Evolutionary conservation across 495 filamentous ascomycete genomes (phyloP), one percentile per base, ranked within the genome.

Genomic region (Neurospora sp.): DNA sequence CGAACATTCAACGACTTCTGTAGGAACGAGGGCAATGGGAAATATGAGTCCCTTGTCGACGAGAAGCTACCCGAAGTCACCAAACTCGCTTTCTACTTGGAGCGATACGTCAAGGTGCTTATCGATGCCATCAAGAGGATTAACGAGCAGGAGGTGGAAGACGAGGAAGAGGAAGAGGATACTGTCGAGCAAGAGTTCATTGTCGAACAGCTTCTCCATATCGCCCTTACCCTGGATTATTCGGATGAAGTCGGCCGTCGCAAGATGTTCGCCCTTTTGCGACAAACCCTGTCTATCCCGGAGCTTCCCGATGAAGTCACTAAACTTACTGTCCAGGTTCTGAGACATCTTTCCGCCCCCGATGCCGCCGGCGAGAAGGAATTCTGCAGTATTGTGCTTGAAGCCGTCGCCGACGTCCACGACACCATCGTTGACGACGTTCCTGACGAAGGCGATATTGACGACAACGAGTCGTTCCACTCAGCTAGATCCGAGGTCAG

Each of bases 31-130:
- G 89, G 89, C 31, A 89, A 92, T 70, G 87, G 85, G 20, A 93
- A 90, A 79, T 92, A 86, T 70, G 91, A 93, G 71, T 84, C 83
- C 16, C 82, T 96, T 18, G 84, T 92, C 14, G 95, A 97, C 76
- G 94, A 96, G 77, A 98, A 97, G 80, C 90, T 99, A 82, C 96
- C 96, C 0, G 95, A 96, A 82, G 93, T 98, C 37, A 97, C 92
- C 10, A 92, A 91, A 70, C 87, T 98, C 8, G 94, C 93, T 10
- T 93, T 91, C 77, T 91, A 91, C 79, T 86, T 98, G 3, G 87
- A 94, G 75, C 88, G 89, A 31, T 93, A 97, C 77, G 86, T 94
- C 76, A 90, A 91, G 74, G 87, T 88, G 18, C 86, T 98, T 8
- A 84, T 97, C 69, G 87, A 94, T 69, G 86, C 86, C 45, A 86